Evolutionary conservation across 1,284 basidiomycete genomes (phyloP).

Genomic region (Ceratobasidium sp.): DNA sequence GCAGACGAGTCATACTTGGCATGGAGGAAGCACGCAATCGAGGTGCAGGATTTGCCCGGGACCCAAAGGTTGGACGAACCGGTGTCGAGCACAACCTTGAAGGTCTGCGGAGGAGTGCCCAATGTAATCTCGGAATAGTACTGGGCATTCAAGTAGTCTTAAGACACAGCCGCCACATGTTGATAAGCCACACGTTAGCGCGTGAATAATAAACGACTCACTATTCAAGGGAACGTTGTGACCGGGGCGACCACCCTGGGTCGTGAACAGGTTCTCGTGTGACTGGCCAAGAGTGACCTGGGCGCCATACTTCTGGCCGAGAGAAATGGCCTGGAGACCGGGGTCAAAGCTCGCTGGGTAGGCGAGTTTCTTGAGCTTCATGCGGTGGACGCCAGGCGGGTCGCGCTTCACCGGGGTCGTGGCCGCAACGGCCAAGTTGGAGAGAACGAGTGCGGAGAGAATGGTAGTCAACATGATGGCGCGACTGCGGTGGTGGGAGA

Average conservation of each 20-base stretch:
- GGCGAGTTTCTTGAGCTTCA: conserved; percentile 84
- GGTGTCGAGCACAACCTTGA: conserved; percentile 90
- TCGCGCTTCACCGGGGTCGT: conserved; percentile 50
- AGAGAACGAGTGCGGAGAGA: conserved; percentile 64
- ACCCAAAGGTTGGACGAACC: conserved; percentile 96
- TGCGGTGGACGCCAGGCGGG: conserved; percentile 71
- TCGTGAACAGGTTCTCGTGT: conserved; percentile 80
- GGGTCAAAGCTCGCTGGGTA: conserved; percentile 67
- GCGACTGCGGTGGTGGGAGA: conserved; percentile 42
- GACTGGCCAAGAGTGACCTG: conserved; percentile 73
- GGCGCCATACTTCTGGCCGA: conserved; percentile 88
- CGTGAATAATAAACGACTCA: conserved; percentile 60
- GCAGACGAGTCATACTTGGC: conserved; percentile 88
- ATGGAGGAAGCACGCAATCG: conserved; percentile 98
- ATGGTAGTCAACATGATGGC: conserved; percentile 77
- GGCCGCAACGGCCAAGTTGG: conserved; percentile 73
- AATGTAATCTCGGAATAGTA: conserved; percentile 92
- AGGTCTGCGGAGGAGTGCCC: conserved; percentile 82
- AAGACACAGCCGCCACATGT: conserved; percentile 35
- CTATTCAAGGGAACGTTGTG: conserved; percentile 92
- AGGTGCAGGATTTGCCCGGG: conserved; percentile 87
- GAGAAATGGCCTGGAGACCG: conserved; percentile 73
- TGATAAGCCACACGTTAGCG: conserved; percentile 31
- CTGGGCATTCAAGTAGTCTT: conserved; percentile 98
- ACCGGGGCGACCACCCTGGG: conserved; percentile 75